Evolutionary conservation across 2,329 filamentous ascomycete species (phyloP).

Genomic region (Penicillium sp.): DNA sequence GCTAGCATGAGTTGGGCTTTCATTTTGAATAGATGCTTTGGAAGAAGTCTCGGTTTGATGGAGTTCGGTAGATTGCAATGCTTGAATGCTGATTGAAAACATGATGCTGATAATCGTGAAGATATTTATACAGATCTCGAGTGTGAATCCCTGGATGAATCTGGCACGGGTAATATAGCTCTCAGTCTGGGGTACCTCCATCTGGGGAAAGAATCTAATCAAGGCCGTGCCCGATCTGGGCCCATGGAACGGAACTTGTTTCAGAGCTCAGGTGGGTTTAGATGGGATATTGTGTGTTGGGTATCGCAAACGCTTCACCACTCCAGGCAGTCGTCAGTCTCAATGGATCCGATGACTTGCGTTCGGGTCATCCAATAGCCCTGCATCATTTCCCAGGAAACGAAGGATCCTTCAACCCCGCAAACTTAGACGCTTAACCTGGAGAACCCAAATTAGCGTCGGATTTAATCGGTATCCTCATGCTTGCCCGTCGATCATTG

Average conservation of each 20-base stretch:
- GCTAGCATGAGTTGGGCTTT: neutral
- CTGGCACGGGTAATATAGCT: neutral
- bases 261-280: neutral
- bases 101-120: too few species aligned
- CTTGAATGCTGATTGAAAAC: too few species aligned
- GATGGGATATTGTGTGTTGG: neutral
- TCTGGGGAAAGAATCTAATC: neutral
- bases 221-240: neutral
- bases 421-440: too few species aligned
- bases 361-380: too few species aligned
- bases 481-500: too few species aligned
- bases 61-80: neutral
- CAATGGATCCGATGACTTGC: too few species aligned
- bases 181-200: neutral
- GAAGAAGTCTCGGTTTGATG: too few species aligned
- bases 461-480: too few species aligned
- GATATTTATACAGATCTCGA: neutral
- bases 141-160: neutral
- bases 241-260: neutral
- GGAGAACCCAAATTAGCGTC: too few species aligned
- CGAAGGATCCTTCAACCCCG: neutral
- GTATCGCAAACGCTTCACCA: too few species aligned
- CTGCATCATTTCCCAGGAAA: too few species aligned
- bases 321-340: too few species aligned
- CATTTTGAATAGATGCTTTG: neutral